Evolutionary conservation across 1,139 yeast genomes (phyloP).

Genomic region (Trichomonascaceae sp.): DNA sequence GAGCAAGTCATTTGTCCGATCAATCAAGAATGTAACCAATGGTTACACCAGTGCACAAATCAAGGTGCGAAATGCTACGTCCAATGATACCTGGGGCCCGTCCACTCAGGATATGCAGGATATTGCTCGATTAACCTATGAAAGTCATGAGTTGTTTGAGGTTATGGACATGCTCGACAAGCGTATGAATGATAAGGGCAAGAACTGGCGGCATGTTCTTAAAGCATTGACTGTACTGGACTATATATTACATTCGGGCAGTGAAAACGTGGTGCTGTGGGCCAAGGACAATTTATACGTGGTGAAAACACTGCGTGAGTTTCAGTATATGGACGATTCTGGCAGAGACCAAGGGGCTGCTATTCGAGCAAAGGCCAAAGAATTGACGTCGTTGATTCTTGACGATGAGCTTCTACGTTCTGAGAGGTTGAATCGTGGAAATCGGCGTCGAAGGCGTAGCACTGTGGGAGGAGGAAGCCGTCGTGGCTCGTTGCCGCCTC

Average conservation of each 20-base stretch:
- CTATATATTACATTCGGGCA: slow-evolving; percentile 78
- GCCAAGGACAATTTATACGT: slow-evolving; percentile 84
- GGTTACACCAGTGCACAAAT: slow-evolving; percentile 88
- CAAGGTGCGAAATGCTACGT: slow-evolving; percentile 82
- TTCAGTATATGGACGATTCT: slow-evolving; percentile 72
- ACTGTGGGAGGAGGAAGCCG: slow-evolving; percentile 1
- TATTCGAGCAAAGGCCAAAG: slow-evolving; percentile 86
- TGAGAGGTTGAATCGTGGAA: slow-evolving; percentile 54
- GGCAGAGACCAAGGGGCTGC: slow-evolving; percentile 88
- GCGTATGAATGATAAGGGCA: slow-evolving; percentile 92
- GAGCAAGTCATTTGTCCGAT: slow-evolving; percentile 77
- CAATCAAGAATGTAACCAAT: slow-evolving; percentile 86
- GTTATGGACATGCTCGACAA: slow-evolving; percentile 95
- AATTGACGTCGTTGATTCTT: slow-evolving; percentile 66
- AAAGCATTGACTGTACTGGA: slow-evolving; percentile 79
- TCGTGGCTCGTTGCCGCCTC: slow-evolving; percentile 7
- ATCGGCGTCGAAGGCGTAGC: slow-evolving; percentile 17
- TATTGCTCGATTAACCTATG: slow-evolving; percentile 68
- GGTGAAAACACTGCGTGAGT: slow-evolving; percentile 86
- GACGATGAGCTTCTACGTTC: slow-evolving; percentile 79
- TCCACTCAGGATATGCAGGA: slow-evolving; percentile 79
- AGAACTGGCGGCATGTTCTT: slow-evolving; percentile 96
- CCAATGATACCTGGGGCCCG: slow-evolving; percentile 86
- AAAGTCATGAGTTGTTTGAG: slow-evolving; percentile 72
- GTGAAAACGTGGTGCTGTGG: slow-evolving; percentile 92